A percentile compares a stretch with the other conserved stretches of the same genome.
phyloP scores from a whole-genome alignment of 2,329 filamentous ascomycete genomes.

The Verticillium tricorpus region DNA sequence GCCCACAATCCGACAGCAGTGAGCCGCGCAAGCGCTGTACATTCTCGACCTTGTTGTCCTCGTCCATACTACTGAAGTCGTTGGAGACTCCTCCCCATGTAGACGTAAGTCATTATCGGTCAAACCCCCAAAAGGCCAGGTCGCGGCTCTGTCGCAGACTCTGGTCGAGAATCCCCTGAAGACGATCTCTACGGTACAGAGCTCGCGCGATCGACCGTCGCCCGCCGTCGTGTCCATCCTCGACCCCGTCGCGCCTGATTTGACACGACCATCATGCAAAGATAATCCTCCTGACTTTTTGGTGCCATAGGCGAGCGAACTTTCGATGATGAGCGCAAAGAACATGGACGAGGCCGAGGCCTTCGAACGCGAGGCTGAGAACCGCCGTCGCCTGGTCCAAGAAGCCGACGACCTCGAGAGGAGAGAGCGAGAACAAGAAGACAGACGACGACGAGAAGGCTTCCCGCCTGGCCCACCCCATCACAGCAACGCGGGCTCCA shows the following conservation, averaged over 20 bases:
- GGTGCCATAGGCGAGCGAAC: slow-evolving; percentile 3
- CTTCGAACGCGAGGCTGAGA: slow-evolving; percentile 26
- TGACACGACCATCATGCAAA: neutral
- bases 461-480: slow-evolving; percentile 66
- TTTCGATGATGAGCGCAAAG: slow-evolving; percentile 14
- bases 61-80: neutral
- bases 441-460: slow-evolving; percentile 58
- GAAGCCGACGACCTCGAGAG: slow-evolving; percentile 42
- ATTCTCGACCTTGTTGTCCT: neutral
- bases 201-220: neutral
- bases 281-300: neutral
- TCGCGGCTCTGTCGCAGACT: neutral
- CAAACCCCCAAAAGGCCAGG: neutral
- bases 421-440: slow-evolving; percentile 62
- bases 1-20: neutral
- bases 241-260: neutral
- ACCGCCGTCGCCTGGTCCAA: slow-evolving; percentile 12
- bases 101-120: neutral
- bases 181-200: neutral
- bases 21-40: neutral
- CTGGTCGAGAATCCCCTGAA: neutral
- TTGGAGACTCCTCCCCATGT: neutral
- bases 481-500: slow-evolving; percentile 82
- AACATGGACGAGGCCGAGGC: slow-evolving; percentile 12
- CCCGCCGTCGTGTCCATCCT: neutral